A percentile compares a stretch with the other conserved stretches of the same genome.
Evolutionary conservation across 768 basidiomycete species (phyloP).

Genomic region (Lenzites betulinus): DNA sequence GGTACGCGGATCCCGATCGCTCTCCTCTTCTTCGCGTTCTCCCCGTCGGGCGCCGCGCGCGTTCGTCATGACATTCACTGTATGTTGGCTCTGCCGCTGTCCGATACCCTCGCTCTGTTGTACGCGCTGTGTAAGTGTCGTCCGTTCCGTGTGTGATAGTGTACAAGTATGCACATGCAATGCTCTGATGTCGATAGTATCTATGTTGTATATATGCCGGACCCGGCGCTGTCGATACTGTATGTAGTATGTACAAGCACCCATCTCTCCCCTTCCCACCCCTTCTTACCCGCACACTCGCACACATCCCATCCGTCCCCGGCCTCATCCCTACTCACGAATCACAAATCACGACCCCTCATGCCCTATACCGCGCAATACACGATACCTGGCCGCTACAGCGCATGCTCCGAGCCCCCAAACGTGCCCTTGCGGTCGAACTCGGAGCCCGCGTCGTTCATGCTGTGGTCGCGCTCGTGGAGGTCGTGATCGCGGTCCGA

Average conservation of each 20-base stretch:
- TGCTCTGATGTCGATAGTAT: slow-evolving; percentile 10
- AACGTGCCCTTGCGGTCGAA: neutral
- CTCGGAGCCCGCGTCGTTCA: neutral
- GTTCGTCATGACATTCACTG: neutral
- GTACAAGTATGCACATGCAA: slow-evolving; percentile 5
- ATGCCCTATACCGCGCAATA: too few relatives aligned
- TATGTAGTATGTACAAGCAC: neutral
- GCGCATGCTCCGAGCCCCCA: too few relatives aligned
- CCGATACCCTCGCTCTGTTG: neutral
- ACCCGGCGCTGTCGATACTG: slow-evolving; percentile 1
- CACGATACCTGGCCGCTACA: neutral
- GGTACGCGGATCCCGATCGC: too few relatives aligned
- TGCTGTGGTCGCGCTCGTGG: neutral
- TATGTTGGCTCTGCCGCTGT: neutral
- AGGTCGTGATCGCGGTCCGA: neutral
- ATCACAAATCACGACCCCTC: too few relatives aligned
- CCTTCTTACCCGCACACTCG: too few relatives aligned
- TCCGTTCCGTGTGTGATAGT: slow-evolving; percentile 1
- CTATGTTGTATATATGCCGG: slow-evolving; percentile 21
- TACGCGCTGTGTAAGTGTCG: neutral
- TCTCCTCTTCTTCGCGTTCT: neutral
- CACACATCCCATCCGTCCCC: neutral
- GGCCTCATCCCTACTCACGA: neutral
- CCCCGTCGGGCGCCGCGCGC: neutral
- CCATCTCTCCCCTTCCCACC: neutral